These are phyloP conservation scores for Hibiscus tridactylites DNA, from an alignment of 345 rosid genomes.

Conservation along the genomic window DNA sequence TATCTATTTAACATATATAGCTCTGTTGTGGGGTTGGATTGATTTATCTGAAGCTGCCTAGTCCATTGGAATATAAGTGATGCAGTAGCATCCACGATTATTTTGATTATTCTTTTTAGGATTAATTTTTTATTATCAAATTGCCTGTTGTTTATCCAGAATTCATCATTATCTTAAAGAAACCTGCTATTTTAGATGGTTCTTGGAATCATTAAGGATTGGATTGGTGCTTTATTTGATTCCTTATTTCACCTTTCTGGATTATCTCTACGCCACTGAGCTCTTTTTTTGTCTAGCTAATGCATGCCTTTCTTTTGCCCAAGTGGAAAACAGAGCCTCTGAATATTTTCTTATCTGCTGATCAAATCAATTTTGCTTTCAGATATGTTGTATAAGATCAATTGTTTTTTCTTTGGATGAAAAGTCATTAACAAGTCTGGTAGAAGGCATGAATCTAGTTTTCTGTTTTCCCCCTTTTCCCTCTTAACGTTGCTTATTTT, in stretches of 20 bases:
- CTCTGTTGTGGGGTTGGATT: too few relatives aligned
- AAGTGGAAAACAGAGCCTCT: not conserved
- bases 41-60: too few relatives aligned
- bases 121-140: too few relatives aligned
- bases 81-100: too few relatives aligned
- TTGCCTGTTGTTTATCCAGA: not conserved
- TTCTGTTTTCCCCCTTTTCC: not conserved
- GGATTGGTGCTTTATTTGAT: not conserved
- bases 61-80: too few relatives aligned
- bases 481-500: constrained; percentile 10
- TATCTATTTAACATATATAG: too few relatives aligned
- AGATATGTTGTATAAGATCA: not conserved
- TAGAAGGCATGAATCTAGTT: not conserved
- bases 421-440: not conserved
- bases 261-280: not conserved
- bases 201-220: not conserved
- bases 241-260: not conserved
- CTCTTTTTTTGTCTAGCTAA: not conserved
- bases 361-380: not conserved
- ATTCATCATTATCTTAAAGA: not conserved
- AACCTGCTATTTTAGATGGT: not conserved
- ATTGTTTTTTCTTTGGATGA: not conserved
- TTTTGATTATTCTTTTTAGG: too few relatives aligned
- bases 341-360: too few relatives aligned
- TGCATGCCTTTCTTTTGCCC: not conserved